Evolutionary conservation across 2,329 filamentous ascomycete species (phyloP).

Genomic region (Alternaria solani): DNA sequence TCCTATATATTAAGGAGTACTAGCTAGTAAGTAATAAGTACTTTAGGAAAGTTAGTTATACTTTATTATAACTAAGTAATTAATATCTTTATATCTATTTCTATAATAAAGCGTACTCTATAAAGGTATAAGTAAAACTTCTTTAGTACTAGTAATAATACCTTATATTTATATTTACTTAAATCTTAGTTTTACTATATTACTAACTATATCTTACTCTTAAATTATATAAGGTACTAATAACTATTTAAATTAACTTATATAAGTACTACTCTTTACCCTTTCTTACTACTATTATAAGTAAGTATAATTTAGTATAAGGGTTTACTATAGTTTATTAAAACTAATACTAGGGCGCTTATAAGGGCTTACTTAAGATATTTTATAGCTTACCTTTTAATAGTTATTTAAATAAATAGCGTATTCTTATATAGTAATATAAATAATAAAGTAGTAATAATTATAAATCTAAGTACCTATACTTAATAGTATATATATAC

Average conservation of each 20-base stretch:
- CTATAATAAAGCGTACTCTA: not conserved
- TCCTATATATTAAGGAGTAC: not conserved
- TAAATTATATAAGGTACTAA: not conserved
- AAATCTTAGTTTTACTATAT: not conserved
- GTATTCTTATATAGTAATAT: too few relatives aligned
- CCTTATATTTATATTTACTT: not conserved
- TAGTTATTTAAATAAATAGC: too few relatives aligned
- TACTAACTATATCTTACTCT: not conserved
- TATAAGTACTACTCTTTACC: too few relatives aligned
- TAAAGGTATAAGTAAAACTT: not conserved
- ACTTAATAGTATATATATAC: too few relatives aligned
- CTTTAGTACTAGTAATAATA: not conserved
- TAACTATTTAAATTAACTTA: not conserved
- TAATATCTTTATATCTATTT: not conserved
- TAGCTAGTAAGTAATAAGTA: not conserved
- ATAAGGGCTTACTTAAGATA: too few relatives aligned
- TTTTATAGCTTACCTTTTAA: too few relatives aligned
- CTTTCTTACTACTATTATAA: too few relatives aligned
- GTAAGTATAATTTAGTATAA: too few relatives aligned
- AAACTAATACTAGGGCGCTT: too few relatives aligned
- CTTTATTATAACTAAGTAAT: not conserved
- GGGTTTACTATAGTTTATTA: too few relatives aligned
- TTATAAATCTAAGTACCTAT: too few relatives aligned
- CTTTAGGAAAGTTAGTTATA: not conserved
- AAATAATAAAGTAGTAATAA: too few relatives aligned